Conservation (phyloP, 345 rosid species). For the Raphanus sativus region DNA sequence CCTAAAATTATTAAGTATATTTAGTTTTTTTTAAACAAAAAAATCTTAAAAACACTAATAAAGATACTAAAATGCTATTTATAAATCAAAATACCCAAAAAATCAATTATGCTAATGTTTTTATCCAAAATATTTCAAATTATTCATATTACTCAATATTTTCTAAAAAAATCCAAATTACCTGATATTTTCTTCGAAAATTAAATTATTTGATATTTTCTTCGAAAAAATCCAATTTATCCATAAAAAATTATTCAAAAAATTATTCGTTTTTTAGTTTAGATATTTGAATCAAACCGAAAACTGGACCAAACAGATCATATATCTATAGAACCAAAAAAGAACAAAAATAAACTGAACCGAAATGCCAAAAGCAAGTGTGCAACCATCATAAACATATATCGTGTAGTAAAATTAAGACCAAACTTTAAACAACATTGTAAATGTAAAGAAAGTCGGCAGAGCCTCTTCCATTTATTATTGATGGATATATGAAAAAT, state of each 20-base stretch:
- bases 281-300: too few relatives aligned
- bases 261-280: too few relatives aligned
- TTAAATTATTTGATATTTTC: too few relatives aligned
- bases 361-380: background rate
- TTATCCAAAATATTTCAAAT: background rate
- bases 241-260: too few relatives aligned
- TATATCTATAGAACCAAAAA: too few relatives aligned
- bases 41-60: background rate
- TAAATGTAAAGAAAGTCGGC: background rate
- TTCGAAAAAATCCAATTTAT: too few relatives aligned
- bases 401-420: background rate
- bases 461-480: slow-evolving; percentile 32
- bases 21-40: background rate
- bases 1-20: background rate
- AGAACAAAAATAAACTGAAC: background rate
- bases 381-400: background rate
- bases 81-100: background rate
- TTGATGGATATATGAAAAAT: slow-evolving; percentile 23
- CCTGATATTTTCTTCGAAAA: too few relatives aligned
- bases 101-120: background rate
- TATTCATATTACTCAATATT: too few relatives aligned
- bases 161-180: too few relatives aligned
- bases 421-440: background rate
- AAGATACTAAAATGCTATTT: background rate
- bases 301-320: background rate